Evolutionary conservation across 2,329 filamentous ascomycete genomes (phyloP), one percentile per base, ranked within the genome.

Genomic region (Alternaria dauci): DNA sequence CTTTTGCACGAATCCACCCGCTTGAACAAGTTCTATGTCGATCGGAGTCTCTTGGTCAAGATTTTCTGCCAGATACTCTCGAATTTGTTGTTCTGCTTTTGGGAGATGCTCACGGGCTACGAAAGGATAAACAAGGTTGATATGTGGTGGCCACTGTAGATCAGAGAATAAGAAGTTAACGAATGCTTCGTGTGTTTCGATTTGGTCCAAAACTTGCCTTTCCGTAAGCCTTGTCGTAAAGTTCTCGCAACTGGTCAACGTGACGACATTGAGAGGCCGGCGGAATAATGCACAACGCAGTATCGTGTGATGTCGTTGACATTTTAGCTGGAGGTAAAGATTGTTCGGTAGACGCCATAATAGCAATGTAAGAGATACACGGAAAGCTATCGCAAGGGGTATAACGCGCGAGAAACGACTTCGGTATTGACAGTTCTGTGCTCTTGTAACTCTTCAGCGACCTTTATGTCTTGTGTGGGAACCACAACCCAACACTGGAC

Each of bases 121-220:
- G 71, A 90, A 91, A 0, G 88, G 89, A 70, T 91, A 91, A 23
- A 90, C 68, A 26, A 91, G 75, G 66, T 90, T 91, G 68, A 91
- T 72, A 67, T 91, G 89, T 12, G 88, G 86, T 4, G 88, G 88
- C 89, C 89, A 91, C 75, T 50, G 23, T 6, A 50, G 14, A 26
- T 16, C 4, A 25, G 20, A 18, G 6, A 30, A 8, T 7, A 14
- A 8, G 5, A 25, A 9, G 46, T 50, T 32, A 50, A 38, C 26
- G 20, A 25, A n/a, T 50, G 46, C 23, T 8, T 38, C 23, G 12
- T 11, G 3, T 50, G 7, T n/a, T 2, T 18, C 16, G 7, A 36
- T 30, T 11, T 4, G 14, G 5, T 7, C 1, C 9, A 4, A n/a
- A 5, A 11, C 46, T 50, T 25, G 34, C 46, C 32, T 82, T 86